Percentiles rank a stretch among this genome's conserved stretches.
These are phyloP conservation scores for Tricholoma sp. DNA, from an alignment of 768 basidiomycete species.

Conservation along the genomic window DNA sequence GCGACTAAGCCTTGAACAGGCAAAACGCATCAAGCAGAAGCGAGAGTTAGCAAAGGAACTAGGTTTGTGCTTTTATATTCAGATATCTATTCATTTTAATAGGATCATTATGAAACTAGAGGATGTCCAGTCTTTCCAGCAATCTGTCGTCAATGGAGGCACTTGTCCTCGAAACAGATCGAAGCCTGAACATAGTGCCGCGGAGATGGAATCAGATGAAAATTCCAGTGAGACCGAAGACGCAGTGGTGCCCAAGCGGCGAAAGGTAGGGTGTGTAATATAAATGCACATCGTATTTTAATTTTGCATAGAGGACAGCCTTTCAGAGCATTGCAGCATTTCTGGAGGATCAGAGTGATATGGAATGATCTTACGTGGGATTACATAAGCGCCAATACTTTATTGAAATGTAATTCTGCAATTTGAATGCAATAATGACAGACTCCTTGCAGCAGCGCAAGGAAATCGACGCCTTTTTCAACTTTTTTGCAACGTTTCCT, in stretches of 20 bases:
- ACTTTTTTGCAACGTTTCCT: conserved; percentile 73
- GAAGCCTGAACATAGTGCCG: conserved; percentile 15
- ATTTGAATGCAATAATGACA: conserved; percentile 21
- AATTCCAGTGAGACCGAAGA: conserved; percentile 30
- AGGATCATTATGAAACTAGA: conserved; percentile 34
- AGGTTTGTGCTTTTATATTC: conserved; percentile 38
- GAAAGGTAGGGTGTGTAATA: not conserved
- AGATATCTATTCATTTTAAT: not conserved
- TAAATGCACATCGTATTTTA: not conserved
- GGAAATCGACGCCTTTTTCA: conserved; percentile 77
- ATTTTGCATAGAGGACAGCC: conserved; percentile 16
- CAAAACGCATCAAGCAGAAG: conserved; percentile 65
- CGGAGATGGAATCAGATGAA: conserved; percentile 12
- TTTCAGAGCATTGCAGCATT: conserved; percentile 67
- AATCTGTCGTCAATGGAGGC: conserved; percentile 35
- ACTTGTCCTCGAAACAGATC: conserved; percentile 18
- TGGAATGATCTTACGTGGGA: conserved; percentile 30
- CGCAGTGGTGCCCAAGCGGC: conserved; percentile 17
- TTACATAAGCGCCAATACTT: not conserved
- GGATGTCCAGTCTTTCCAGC: conserved; percentile 71
- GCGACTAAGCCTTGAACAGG: conserved; percentile 74
- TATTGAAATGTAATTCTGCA: not conserved
- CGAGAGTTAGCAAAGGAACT: conserved; percentile 78
- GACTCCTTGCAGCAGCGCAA: conserved; percentile 36
- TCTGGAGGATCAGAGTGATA: conserved; percentile 66